These are phyloP conservation scores for Nakaseomyces bracarensis DNA, from an alignment of 1,139 yeast genomes.

Conservation along the genomic window DNA sequence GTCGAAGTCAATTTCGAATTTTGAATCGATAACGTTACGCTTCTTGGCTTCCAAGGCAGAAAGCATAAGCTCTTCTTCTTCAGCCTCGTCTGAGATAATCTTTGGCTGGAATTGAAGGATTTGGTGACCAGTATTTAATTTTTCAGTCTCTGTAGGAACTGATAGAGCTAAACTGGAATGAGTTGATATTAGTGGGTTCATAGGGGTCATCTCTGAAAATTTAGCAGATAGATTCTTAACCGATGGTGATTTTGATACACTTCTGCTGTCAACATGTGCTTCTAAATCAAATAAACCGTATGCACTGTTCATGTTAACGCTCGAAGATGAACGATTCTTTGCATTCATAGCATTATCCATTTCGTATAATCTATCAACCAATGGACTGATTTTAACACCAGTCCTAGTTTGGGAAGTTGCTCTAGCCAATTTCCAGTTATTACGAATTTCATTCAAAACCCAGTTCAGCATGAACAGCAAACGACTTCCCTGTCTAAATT, in stretches of 20 bases:
- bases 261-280: slow-evolving; percentile 33
- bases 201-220: slow-evolving; percentile 17
- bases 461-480: slow-evolving; percentile 55
- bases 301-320: slow-evolving; percentile 44
- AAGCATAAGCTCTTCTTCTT: slow-evolving; percentile 9
- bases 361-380: slow-evolving; percentile 30
- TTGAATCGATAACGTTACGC: slow-evolving; percentile 25
- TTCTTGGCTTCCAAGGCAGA: slow-evolving; percentile 11
- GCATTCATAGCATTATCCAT: slow-evolving; percentile 27
- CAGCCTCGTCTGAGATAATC: slow-evolving; percentile 9
- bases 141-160: slow-evolving; percentile 26
- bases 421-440: slow-evolving; percentile 36
- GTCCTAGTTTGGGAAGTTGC: slow-evolving; percentile 35
- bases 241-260: slow-evolving; percentile 20
- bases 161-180: slow-evolving; percentile 19
- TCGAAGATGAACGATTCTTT: slow-evolving; percentile 18
- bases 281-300: slow-evolving; percentile 72
- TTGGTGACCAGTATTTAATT: slow-evolving; percentile 25
- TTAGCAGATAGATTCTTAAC: slow-evolving; percentile 17
- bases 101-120: slow-evolving; percentile 19
- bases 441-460: slow-evolving; percentile 48
- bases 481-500: slow-evolving; percentile 65
- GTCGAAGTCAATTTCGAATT: slow-evolving; percentile 34
- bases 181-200: slow-evolving; percentile 8
- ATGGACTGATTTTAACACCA: slow-evolving; percentile 31